Evolutionary conservation across 169 alveolate genomes (phyloP), one percentile per base, ranked within the genome.

Genomic region (Eimeria praecox): DNA sequence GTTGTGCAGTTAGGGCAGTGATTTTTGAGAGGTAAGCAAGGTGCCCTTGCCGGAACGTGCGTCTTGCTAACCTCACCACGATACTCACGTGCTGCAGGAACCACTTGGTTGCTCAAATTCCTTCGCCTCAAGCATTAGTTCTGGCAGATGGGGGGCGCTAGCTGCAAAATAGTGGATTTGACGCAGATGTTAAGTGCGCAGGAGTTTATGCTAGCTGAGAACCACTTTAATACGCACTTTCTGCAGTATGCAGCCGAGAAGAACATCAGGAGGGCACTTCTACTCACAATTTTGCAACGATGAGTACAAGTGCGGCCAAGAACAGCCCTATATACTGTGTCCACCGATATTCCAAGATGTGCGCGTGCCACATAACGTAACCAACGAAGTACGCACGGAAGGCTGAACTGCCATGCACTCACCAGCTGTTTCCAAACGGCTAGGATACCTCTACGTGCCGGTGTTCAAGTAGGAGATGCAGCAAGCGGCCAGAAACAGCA

Each of bases 11-110:
- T 2, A n/a, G n/a, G n/a, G n/a, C 16, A 22, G 49, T 20, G 3
- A 33, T 16, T 30, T 69, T 69, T 30, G 44, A 69, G n/a, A 14
- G 27, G 18, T 9, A 30, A 22, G 8, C 80, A 35, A 9, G n/a
- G n/a, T n/a, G n/a, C n/a, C n/a, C n/a, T n/a, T n/a, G 22, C 35
- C 80, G 46, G 35, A 69, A 2, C 12, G 8, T 3, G 16, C 16
- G n/a, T 27, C 42, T 35, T 35, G 46, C n/a, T 33, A 14, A 69
- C 80, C 5, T 35, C 80, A 0, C 5, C 80, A 27, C 80, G 49
- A 69, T 24, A 69, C 80, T 69, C 80, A 69, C 80, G 46, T 69
- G 80, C 80, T 69, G 80, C 46, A 30, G 35, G 35, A 6, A 30
- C 46, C 78, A 30, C 46, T 30, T 30, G 78, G 46, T 27, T 33